Evolutionary conservation across 352 stramenopile genomes (phyloP).

Genomic region (Peronospora belbahrii): DNA sequence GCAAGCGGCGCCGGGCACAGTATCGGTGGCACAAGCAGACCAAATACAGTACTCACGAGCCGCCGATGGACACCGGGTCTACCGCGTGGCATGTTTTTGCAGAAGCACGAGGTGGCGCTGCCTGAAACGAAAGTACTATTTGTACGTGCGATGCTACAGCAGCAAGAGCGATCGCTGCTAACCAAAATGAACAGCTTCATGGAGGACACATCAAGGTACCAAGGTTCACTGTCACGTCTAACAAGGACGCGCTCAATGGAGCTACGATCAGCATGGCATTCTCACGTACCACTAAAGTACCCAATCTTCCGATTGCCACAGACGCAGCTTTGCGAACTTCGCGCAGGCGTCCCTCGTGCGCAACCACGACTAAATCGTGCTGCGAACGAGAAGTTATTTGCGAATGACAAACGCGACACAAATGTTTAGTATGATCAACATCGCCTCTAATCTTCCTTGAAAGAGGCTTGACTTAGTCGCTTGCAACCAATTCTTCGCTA

Average conservation of each 20-base stretch:
- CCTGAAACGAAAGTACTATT: slow-evolving; percentile 74
- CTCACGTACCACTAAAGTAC: slow-evolving; percentile 41
- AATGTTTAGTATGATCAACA: neutral
- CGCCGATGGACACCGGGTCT: slow-evolving; percentile 30
- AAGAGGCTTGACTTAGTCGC: slow-evolving; percentile 2
- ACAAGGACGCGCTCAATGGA: slow-evolving; percentile 41
- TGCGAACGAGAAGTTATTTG: slow-evolving; percentile 4
- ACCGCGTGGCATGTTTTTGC: slow-evolving; percentile 59
- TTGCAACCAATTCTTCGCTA: slow-evolving; percentile 3
- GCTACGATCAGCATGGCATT: slow-evolving; percentile 32
- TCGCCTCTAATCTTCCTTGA: neutral
- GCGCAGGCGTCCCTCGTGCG: slow-evolving; percentile 11
- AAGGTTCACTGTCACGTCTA: slow-evolving; percentile 17
- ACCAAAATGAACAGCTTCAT: slow-evolving; percentile 51
- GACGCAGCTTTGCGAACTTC: slow-evolving; percentile 33
- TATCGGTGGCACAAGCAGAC: slow-evolving; percentile 7
- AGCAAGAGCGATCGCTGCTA: slow-evolving; percentile 69
- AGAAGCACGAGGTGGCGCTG: slow-evolving; percentile 66
- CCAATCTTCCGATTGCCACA: slow-evolving; percentile 62
- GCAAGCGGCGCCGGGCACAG: slow-evolving; percentile 20
- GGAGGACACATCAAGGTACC: slow-evolving; percentile 15
- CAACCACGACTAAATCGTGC: slow-evolving; percentile 1
- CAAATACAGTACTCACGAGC: slow-evolving; percentile 18
- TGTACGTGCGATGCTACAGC: slow-evolving; percentile 79
- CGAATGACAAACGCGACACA: neutral